phyloP scores from a whole-genome alignment of 164 flowering plant species.

The Stephania cephalantha region DNA sequence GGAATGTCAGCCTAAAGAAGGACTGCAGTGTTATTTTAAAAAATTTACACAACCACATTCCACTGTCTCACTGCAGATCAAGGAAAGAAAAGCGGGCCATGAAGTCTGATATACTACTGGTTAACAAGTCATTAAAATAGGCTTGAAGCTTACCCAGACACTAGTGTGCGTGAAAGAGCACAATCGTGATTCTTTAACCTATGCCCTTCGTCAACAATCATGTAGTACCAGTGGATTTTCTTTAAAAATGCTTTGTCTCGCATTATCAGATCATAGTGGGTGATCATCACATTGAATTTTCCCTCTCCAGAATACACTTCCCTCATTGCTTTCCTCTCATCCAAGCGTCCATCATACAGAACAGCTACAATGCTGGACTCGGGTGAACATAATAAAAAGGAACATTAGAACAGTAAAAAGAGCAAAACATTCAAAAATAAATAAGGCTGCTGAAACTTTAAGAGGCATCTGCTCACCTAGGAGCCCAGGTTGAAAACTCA shows the following conservation, averaged over 20 bases:
- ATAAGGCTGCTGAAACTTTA: neutral
- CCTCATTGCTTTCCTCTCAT: constrained; percentile 75
- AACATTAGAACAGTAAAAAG: neutral
- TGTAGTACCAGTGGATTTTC: constrained; percentile 84
- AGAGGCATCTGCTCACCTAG: constrained; percentile 42
- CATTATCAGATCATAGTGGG: constrained; percentile 98
- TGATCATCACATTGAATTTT: constrained; percentile 78
- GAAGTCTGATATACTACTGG: neutral
- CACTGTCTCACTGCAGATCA: neutral
- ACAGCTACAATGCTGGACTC: constrained; percentile 64
- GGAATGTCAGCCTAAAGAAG: neutral
- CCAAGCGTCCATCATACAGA: constrained; percentile 88
- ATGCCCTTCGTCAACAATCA: constrained; percentile 99
- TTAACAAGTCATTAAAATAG: neutral
- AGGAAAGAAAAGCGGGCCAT: neutral
- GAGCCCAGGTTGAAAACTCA: constrained; percentile 95
- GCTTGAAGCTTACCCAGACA: constrained; percentile 48
- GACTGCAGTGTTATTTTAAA: neutral
- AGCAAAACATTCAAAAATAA: neutral
- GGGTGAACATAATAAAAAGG: constrained; percentile 6
- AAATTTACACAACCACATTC: too few species aligned
- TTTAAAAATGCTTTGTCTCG: constrained; percentile 86
- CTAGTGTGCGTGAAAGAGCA: constrained; percentile 72
- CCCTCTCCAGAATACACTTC: constrained; percentile 75
- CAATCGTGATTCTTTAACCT: constrained; percentile 86